Conservation (phyloP, 2,329 filamentous ascomycete genomes). For the Diaporthe batatas region DNA sequence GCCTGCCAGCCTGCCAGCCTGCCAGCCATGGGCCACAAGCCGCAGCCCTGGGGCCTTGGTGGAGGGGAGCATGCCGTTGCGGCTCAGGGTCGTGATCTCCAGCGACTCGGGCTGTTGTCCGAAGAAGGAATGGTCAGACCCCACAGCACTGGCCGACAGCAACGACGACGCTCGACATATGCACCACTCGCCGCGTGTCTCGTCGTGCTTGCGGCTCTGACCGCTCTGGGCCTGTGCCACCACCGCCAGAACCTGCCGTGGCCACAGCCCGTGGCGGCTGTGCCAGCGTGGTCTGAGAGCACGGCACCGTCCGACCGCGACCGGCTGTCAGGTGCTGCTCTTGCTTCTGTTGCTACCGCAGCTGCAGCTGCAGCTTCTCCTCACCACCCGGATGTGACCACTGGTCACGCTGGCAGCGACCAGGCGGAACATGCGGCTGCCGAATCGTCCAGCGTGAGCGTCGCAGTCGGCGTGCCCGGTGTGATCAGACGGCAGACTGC, state of each 20-base stretch:
- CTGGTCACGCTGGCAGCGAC: conserved; percentile 4
- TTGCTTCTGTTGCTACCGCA: neutral
- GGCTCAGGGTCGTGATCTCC: conserved; percentile 21
- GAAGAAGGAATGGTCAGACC: conserved; percentile 22
- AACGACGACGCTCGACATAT: neutral
- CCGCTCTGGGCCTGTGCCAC: conserved; percentile 23
- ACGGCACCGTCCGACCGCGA: conserved; percentile 32
- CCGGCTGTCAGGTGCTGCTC: conserved; percentile 14
- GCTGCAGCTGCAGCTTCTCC: conserved; percentile 9
- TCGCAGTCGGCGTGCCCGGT: conserved; percentile 21
- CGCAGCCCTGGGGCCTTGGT: neutral
- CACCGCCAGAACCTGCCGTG: conserved; percentile 19
- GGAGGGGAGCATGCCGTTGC: conserved; percentile 18
- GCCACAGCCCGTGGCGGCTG: conserved; percentile 1
- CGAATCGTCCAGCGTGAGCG: conserved; percentile 20
- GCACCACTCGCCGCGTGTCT: conserved; percentile 18
- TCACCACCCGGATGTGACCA: conserved; percentile 20
- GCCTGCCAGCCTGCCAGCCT: too few relatives aligned
- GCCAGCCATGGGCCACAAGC: neutral
- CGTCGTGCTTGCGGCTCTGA: conserved; percentile 28
- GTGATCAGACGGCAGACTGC: conserved; percentile 37
- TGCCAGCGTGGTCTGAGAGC: conserved; percentile 22
- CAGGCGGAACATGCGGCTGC: conserved; percentile 12
- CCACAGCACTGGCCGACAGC: neutral
- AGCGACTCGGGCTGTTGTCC: conserved; percentile 22